phyloP scores from a whole-genome alignment of 768 basidiomycete species.

The Cystoderma amianthinum region DNA sequence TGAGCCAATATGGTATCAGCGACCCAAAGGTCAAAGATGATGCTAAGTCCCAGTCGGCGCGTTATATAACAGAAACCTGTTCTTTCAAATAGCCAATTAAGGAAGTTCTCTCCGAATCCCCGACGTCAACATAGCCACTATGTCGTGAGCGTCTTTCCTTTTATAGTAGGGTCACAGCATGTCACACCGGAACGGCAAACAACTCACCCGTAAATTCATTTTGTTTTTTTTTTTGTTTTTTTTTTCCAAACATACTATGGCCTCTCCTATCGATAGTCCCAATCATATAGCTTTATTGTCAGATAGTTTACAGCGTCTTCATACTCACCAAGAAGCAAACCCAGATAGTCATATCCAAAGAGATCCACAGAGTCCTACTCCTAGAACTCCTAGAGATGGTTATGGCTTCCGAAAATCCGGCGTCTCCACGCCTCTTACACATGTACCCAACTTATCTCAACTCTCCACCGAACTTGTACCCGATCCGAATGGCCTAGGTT shows the following conservation, averaged over 20 bases:
- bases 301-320: constrained; percentile 39
- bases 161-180: not conserved
- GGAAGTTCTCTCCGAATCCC: constrained; percentile 15
- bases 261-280: constrained; percentile 9
- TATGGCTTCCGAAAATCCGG: constrained; percentile 81
- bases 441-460: constrained; percentile 29
- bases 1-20: constrained; percentile 37
- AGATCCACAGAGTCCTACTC: constrained; percentile 6
- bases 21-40: constrained; percentile 28
- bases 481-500: constrained; percentile 77
- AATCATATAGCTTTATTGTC: constrained; percentile 28
- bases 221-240: constrained; percentile 1
- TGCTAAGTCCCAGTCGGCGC: constrained; percentile 12
- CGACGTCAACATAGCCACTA: constrained; percentile 16
- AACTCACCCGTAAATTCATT: not conserved
- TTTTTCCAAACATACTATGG: constrained; percentile 7
- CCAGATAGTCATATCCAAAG: constrained; percentile 4
- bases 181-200: constrained; percentile 2
- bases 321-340: constrained; percentile 18
- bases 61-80: constrained; percentile 13
- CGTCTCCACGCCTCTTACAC: constrained; percentile 49
- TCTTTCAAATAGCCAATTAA: constrained; percentile 30
- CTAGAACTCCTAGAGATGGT: constrained; percentile 49
- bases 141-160: not conserved
- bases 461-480: constrained; percentile 31